Conservation (phyloP, 1,284 basidiomycete genomes). For the Ustilago lituana region DNA sequence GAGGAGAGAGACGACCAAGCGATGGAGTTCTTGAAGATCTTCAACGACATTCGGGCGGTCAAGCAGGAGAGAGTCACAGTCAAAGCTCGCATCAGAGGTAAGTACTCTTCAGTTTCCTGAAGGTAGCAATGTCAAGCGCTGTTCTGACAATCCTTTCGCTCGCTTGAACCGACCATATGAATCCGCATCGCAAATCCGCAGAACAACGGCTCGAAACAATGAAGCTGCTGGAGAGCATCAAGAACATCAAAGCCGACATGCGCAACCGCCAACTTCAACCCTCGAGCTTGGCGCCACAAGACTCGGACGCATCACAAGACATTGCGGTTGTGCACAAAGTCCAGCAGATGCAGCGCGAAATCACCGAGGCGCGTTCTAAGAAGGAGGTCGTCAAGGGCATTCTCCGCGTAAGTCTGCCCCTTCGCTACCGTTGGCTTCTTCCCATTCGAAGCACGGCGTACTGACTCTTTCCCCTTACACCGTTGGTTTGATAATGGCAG, state of each 20-base stretch:
- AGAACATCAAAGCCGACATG: conserved; percentile 37
- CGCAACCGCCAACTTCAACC: conserved; percentile 33
- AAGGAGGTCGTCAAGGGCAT: conserved; percentile 51
- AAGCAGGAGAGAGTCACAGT: conserved; percentile 21
- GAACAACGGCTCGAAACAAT: conserved; percentile 33
- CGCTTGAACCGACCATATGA: too few relatives aligned
- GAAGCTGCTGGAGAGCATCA: conserved; percentile 34
- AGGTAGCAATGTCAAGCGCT: too few relatives aligned
- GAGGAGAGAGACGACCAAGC: conserved; percentile 44
- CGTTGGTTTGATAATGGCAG: conserved; percentile 1
- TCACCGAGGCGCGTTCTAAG: conserved; percentile 43
- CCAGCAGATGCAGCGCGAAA: conserved; percentile 35
- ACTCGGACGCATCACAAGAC: conserved; percentile 32
- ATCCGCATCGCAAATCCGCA: too few relatives aligned
- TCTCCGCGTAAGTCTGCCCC: conserved; percentile 28
- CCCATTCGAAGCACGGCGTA: too few relatives aligned
- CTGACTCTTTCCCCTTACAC: too few relatives aligned
- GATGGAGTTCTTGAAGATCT: conserved; percentile 37
- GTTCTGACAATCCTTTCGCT: too few relatives aligned
- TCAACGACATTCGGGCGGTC: conserved; percentile 26
- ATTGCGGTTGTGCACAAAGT: conserved; percentile 25
- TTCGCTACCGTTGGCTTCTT: background rate
- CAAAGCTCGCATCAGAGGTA: conserved; percentile 33
- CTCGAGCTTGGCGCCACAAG: conserved; percentile 6
- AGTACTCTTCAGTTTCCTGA: background rate